These are phyloP conservation scores for Boletus pseudopeckii DNA, from an alignment of 768 basidiomycete genomes.

Conservation along the genomic window DNA sequence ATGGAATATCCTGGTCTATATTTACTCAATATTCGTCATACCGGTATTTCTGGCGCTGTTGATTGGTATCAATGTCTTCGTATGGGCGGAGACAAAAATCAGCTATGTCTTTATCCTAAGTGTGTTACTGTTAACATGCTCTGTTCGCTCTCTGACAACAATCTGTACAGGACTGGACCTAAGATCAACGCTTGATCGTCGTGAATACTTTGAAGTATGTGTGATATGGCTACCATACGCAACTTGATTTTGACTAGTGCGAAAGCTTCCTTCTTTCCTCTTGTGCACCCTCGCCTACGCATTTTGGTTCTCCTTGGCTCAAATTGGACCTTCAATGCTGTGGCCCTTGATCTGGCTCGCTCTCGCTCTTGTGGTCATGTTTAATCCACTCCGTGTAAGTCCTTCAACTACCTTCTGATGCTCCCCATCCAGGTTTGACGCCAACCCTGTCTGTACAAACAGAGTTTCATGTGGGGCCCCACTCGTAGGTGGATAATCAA, in stretches of 20 bases:
- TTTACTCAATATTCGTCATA: conserved; percentile 73
- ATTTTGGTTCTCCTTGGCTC: conserved; percentile 81
- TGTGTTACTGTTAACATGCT: conserved; percentile 27
- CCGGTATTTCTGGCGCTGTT: conserved; percentile 74
- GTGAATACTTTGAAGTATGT: conserved; percentile 68
- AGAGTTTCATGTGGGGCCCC: conserved; percentile 38
- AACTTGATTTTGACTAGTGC: not conserved
- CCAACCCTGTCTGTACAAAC: conserved; percentile 35
- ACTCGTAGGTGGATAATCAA: conserved; percentile 77
- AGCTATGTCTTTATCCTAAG: conserved; percentile 95
- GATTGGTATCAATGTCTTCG: conserved; percentile 78
- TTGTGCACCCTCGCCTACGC: conserved; percentile 69
- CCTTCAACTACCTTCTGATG: not conserved
- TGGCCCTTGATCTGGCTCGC: conserved; percentile 86
- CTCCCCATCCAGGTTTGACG: not conserved
- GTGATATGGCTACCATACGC: conserved; percentile 3
- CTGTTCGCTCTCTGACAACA: conserved; percentile 8
- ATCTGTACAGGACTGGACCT: conserved; percentile 57
- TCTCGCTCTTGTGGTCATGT: conserved; percentile 51
- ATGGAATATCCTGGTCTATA: conserved; percentile 70
- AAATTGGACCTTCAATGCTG: conserved; percentile 63
- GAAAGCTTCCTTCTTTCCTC: conserved; percentile 77
- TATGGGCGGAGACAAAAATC: conserved; percentile 73
- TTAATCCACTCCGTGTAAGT: conserved; percentile 72
- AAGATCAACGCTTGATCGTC: conserved; percentile 69